These are phyloP conservation scores for Chrysanthemum seticuspe DNA, from an alignment of 129 eudicot genomes.

Conservation along the genomic window DNA sequence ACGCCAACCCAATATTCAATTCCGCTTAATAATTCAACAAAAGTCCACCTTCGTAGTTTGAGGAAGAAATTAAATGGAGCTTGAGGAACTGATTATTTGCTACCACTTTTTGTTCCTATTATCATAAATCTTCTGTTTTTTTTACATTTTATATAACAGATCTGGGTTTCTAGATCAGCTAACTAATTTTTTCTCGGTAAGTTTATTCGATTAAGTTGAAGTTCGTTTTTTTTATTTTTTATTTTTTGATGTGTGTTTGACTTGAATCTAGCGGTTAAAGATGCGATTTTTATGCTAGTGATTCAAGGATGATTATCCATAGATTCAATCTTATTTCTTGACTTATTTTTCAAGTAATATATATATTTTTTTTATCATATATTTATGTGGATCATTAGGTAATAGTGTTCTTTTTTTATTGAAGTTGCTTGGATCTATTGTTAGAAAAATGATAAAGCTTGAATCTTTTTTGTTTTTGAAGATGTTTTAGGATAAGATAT, in stretches of 20 bases:
- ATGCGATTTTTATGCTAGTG: conserved; percentile 18
- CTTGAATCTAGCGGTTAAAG: conserved; percentile 30
- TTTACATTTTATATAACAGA: background rate
- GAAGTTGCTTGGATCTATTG: background rate
- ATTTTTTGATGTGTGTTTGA: conserved; percentile 12
- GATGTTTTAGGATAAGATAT: background rate
- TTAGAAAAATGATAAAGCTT: background rate
- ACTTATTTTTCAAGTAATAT: background rate
- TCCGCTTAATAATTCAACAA: conserved; percentile 23
- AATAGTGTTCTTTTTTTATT: background rate
- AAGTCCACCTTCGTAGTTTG: conserved; percentile 17
- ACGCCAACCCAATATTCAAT: conserved; percentile 31
- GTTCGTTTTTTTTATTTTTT: background rate
- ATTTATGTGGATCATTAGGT: background rate
- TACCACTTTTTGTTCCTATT: conserved; percentile 36
- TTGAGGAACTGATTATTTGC: conserved; percentile 34
- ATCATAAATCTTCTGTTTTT: conserved; percentile 11
- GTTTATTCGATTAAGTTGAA: background rate
- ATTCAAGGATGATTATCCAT: conserved; percentile 9
- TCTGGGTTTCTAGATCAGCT: background rate
- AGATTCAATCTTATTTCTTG: conserved; percentile 2
- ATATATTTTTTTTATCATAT: background rate
- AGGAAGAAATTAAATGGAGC: conserved; percentile 25
- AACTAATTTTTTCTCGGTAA: conserved; percentile 16
- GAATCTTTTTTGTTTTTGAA: background rate